phyloP scores from a whole-genome alignment of 2,329 filamentous ascomycete species.

The Fusarium marasasianum region DNA sequence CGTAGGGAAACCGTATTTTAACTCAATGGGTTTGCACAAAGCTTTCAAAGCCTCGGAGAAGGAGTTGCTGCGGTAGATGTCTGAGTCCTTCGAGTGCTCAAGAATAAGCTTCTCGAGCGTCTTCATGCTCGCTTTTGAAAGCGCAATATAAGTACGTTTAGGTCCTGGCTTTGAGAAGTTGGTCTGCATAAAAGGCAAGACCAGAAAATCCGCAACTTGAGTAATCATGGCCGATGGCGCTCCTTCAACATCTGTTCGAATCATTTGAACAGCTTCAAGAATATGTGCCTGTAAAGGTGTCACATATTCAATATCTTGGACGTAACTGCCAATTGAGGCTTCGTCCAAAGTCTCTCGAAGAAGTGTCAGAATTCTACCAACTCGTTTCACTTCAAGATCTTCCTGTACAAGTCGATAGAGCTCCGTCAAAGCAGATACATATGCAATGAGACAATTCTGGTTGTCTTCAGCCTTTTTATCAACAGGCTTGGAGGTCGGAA shows the following conservation, averaged over 20 bases:
- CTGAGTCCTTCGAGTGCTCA: conserved; percentile 67
- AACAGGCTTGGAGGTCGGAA: conserved; percentile 59
- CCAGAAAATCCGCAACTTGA: conserved; percentile 75
- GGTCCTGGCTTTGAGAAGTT: conserved; percentile 47
- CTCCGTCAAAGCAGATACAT: conserved; percentile 78
- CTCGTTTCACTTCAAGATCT: conserved; percentile 68
- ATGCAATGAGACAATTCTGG: conserved; percentile 86
- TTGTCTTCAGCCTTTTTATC: conserved; percentile 65
- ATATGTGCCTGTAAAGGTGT: conserved; percentile 78
- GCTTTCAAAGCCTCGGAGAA: conserved; percentile 72
- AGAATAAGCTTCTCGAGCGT: conserved; percentile 71
- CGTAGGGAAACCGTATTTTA: conserved; percentile 83
- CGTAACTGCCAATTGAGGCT: conserved; percentile 73
- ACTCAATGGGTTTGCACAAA: conserved; percentile 73
- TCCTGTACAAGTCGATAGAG: conserved; percentile 79
- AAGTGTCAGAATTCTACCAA: conserved; percentile 75
- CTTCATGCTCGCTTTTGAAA: conserved; percentile 83
- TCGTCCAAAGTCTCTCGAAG: conserved; percentile 76
- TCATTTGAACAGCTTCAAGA: conserved; percentile 71
- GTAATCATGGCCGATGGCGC: conserved; percentile 74
- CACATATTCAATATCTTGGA: conserved; percentile 76
- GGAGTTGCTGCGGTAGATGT: conserved; percentile 76
- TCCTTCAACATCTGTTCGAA: conserved; percentile 72
- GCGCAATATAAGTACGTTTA: conserved; percentile 85
- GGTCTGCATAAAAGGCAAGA: conserved; percentile 70